These are phyloP conservation scores for Trichoderma citrinoviride DNA, from an alignment of 2,329 filamentous ascomycete species.

Conservation along the genomic window DNA sequence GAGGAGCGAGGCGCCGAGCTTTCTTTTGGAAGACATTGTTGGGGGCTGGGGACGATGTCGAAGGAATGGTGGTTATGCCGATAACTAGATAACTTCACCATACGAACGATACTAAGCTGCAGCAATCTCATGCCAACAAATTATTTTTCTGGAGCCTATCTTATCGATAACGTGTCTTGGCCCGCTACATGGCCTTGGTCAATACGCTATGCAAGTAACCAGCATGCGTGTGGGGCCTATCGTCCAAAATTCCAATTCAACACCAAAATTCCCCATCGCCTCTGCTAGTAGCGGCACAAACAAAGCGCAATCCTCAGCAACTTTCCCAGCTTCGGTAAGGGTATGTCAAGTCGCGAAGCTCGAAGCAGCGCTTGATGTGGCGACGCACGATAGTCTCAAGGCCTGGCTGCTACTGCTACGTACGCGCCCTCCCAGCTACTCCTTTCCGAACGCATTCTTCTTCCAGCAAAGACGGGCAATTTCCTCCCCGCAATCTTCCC, in stretches of 20 bases:
- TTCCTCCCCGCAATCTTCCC: background rate
- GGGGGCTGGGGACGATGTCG: background rate
- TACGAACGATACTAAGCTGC: background rate
- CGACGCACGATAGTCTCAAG: background rate
- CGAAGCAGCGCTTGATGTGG: background rate
- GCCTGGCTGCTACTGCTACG: background rate
- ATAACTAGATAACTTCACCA: background rate
- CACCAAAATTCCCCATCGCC: background rate
- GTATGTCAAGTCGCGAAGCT: background rate
- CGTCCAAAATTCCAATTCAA: background rate
- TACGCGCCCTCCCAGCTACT: too few relatives aligned
- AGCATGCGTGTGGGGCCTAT: background rate
- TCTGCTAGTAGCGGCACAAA: too few relatives aligned
- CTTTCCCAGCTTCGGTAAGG: too few relatives aligned
- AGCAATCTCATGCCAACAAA: background rate
- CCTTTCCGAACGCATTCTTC: background rate
- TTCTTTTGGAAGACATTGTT: constrained; percentile 37
- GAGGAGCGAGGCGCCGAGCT: constrained; percentile 37
- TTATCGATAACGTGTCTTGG: constrained; percentile 2
- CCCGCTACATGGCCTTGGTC: background rate
- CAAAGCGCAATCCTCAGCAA: background rate
- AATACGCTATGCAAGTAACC: constrained; percentile 15
- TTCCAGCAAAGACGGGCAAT: background rate
- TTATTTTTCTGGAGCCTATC: background rate
- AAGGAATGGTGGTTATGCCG: background rate